phyloP scores from a whole-genome alignment of 1,284 basidiomycete species.

The Fomitiporia mediterranea region DNA sequence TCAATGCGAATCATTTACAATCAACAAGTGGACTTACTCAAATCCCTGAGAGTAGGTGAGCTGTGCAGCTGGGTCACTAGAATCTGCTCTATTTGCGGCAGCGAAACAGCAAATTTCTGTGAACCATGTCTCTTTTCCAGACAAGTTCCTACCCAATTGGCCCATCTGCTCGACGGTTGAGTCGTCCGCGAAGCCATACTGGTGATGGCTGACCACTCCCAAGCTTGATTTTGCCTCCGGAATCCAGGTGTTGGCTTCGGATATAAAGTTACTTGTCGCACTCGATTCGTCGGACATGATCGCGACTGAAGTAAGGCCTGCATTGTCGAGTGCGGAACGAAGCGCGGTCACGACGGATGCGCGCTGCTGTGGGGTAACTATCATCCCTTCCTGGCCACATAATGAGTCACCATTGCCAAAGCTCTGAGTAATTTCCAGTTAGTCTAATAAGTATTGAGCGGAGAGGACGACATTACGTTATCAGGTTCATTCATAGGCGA shows the following conservation, averaged over 20 bases:
- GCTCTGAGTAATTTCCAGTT: constrained; percentile 4
- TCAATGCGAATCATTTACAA: constrained; percentile 8
- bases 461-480: constrained; percentile 15
- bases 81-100: constrained; percentile 1
- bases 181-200: constrained; percentile 26
- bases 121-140: constrained; percentile 26
- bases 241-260: constrained; percentile 27
- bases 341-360: constrained; percentile 27
- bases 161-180: constrained; percentile 22
- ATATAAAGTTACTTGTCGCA: constrained; percentile 23
- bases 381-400: constrained; percentile 32
- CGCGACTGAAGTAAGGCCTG: constrained; percentile 22
- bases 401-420: constrained; percentile 20
- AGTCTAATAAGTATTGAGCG: constrained; percentile 8
- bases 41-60: constrained; percentile 19
- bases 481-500: constrained; percentile 30
- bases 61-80: constrained; percentile 15
- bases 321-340: constrained; percentile 23
- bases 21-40: constrained; percentile 21
- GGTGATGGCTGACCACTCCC: constrained; percentile 27
- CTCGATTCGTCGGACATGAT: constrained; percentile 28
- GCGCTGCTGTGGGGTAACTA: constrained; percentile 28
- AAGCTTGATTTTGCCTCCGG: constrained; percentile 23
- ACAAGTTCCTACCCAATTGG: constrained; percentile 22
- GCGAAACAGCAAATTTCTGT: constrained; percentile 27